A percentile compares a stretch with the other conserved stretches of the same genome.
Evolutionary conservation across 1,284 basidiomycete species (phyloP).

Genomic region (Fomitopsis schrenkii): DNA sequence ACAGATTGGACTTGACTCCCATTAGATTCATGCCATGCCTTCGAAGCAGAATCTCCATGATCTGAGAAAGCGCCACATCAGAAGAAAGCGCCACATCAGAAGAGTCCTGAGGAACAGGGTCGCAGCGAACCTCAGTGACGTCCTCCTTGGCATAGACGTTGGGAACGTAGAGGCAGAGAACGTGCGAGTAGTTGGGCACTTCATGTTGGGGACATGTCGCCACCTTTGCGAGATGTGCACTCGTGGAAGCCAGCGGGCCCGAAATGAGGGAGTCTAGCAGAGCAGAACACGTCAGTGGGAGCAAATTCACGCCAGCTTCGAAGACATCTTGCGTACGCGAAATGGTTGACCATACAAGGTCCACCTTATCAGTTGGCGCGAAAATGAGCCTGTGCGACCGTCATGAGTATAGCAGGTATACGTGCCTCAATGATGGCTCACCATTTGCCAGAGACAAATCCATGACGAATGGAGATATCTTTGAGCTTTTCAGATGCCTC

Average conservation of each 20-base stretch:
- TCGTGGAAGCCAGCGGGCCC: slow-evolving; percentile 55
- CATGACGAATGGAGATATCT: slow-evolving; percentile 49
- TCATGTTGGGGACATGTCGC: slow-evolving; percentile 53
- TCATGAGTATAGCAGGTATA: not conserved
- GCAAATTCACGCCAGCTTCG: not conserved
- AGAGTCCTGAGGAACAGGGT: not conserved
- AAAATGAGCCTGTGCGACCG: slow-evolving; percentile 52
- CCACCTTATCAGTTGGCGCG: slow-evolving; percentile 53
- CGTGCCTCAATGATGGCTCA: slow-evolving; percentile 17
- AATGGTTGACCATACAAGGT: slow-evolving; percentile 54
- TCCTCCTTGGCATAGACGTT: slow-evolving; percentile 60
- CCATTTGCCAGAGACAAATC: slow-evolving; percentile 65
- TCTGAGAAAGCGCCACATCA: slow-evolving; percentile 30
- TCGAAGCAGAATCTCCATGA: slow-evolving; percentile 61
- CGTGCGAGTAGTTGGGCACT: slow-evolving; percentile 48
- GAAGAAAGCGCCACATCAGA: not conserved
- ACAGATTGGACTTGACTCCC: slow-evolving; percentile 68
- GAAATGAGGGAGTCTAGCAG: slow-evolving; percentile 52
- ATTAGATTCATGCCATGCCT: slow-evolving; percentile 60
- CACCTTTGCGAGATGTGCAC: slow-evolving; percentile 54
- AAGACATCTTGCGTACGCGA: slow-evolving; percentile 37
- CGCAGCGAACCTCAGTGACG: slow-evolving; percentile 43
- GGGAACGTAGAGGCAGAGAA: slow-evolving; percentile 70
- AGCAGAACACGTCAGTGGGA: not conserved
- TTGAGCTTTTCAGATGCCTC: slow-evolving; percentile 54